Base-by-base conservation (phyloP, 345 rosid genomes). In the Brassica rapa region DNA sequence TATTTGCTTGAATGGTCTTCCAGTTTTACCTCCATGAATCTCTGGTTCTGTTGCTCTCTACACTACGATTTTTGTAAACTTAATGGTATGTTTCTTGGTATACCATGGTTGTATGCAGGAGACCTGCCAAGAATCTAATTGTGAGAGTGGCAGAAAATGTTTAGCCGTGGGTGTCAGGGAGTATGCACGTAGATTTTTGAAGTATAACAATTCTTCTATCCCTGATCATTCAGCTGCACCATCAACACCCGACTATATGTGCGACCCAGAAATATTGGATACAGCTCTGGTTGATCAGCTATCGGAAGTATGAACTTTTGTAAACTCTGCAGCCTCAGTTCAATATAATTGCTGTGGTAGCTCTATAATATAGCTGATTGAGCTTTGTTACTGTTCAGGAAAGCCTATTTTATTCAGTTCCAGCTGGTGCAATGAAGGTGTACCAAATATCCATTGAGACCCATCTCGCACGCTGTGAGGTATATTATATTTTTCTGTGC, bases 181-280 rank as follows among this genome's bases (percentile, higher is more conserved):
- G 75, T 96, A 93, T 87, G 99, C 99, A 59, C 77, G 88, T 61
- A 89, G 89, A 75, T 96, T 86, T 88, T 88, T 96, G 88, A 86
- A 85, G 77, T 83, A 73, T 81, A 85, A 70, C 86, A 82, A 81
- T 76, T 79, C 86, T 74, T 71, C 83, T 73, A 81, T 81, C 78
- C 86, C 84, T 72, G 67, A 84, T 71, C 90, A 82, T 83, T 88
- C 88, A 55, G 92, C 86, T 72, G 89, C 88, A 72, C 95, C 91
- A 6, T 74, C 85, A 76, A 86, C 88, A 69, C 85, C 92, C 51
- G 93, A 88, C 77, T 83, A 81, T 77, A 76, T 84, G 69, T 87
- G 84, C 63, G 90, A 88, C 68, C 68, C 79, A 16, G 95, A 88
- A 81, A 80, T 77, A 79, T 60, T 82, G 85, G 93, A 89, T 35